These are phyloP conservation scores for Phanerochaete carnosa DNA, from an alignment of 768 basidiomycete genomes.

Conservation along the genomic window DNA sequence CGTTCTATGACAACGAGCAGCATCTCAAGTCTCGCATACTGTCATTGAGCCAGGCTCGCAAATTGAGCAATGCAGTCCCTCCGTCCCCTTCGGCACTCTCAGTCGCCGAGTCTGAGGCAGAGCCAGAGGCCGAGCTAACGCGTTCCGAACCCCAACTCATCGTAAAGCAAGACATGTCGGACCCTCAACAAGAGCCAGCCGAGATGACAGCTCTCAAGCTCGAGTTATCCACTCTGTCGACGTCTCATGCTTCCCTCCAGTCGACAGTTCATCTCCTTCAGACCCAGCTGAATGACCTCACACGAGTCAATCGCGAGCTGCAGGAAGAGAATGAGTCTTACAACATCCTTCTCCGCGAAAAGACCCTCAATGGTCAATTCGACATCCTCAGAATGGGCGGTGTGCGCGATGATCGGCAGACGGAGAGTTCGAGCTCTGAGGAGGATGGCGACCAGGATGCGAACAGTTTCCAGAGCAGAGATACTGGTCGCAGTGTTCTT, in stretches of 20 bases:
- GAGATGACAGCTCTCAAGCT: slow-evolving; percentile 83
- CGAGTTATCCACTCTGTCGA: slow-evolving; percentile 83
- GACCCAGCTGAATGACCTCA: slow-evolving; percentile 81
- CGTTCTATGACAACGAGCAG: slow-evolving; percentile 91
- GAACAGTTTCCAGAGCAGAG: slow-evolving; percentile 50
- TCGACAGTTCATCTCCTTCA: slow-evolving; percentile 83
- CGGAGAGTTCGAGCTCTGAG: slow-evolving; percentile 8
- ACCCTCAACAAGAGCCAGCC: slow-evolving; percentile 73
- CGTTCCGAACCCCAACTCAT: slow-evolving; percentile 28
- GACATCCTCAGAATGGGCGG: slow-evolving; percentile 53
- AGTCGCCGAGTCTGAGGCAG: slow-evolving; percentile 27
- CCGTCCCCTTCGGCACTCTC: slow-evolving; percentile 27
- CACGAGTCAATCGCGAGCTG: slow-evolving; percentile 80
- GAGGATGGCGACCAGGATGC: slow-evolving; percentile 25
- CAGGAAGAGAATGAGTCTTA: slow-evolving; percentile 98
- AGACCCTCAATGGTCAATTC: slow-evolving; percentile 86
- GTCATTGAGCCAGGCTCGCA: slow-evolving; percentile 67
- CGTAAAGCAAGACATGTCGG: slow-evolving; percentile 48
- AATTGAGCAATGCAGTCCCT: slow-evolving; percentile 36
- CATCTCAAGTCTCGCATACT: slow-evolving; percentile 90
- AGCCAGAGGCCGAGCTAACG: slow-evolving; percentile 41
- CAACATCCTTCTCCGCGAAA: slow-evolving; percentile 89
- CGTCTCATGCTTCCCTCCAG: slow-evolving; percentile 80
- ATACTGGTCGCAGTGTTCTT: slow-evolving; percentile 50
- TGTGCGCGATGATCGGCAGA: slow-evolving; percentile 16